Percentiles rank a stretch among this genome's conserved stretches.
These are phyloP conservation scores for Noccaea bulbosa DNA, from an alignment of 345 rosid genomes.

Conservation along the genomic window DNA sequence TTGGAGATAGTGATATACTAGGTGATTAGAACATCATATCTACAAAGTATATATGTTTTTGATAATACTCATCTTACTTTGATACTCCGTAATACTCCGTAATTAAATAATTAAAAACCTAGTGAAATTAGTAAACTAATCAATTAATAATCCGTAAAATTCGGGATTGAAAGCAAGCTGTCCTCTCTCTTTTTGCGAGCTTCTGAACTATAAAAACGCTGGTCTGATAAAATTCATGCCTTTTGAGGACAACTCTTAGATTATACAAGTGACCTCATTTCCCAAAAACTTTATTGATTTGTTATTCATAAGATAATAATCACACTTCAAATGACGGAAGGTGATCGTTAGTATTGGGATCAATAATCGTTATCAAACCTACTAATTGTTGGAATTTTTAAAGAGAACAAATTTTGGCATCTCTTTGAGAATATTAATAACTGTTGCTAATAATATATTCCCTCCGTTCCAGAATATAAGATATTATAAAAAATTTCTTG, in stretches of 20 bases:
- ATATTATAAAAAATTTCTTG: too few relatives aligned
- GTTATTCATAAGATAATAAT: slow-evolving; percentile 1
- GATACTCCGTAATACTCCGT: background rate
- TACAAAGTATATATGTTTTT: slow-evolving; percentile 8
- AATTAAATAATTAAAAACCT: background rate
- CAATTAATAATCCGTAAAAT: slow-evolving; percentile 11
- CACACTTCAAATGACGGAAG: slow-evolving; percentile 16
- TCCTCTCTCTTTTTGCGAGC: slow-evolving; percentile 35
- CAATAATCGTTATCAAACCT: slow-evolving; percentile 27
- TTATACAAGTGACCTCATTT: slow-evolving; percentile 17
- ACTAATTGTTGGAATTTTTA: slow-evolving; percentile 9
- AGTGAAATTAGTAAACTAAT: slow-evolving; percentile 8
- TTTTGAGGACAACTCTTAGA: slow-evolving; percentile 4
- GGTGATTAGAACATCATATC: slow-evolving; percentile 25
- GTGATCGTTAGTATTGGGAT: slow-evolving; percentile 34
- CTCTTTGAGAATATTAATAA: background rate
- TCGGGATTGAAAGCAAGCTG: slow-evolving; percentile 23
- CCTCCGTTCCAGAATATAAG: too few relatives aligned
- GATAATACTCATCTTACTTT: slow-evolving; percentile 4
- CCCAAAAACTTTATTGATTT: slow-evolving; percentile 19
- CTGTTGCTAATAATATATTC: background rate
- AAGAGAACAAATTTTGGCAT: slow-evolving; percentile 4
- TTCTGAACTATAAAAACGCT: slow-evolving; percentile 24
- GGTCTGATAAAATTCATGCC: slow-evolving; percentile 18
- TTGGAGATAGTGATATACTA: slow-evolving; percentile 16